Percentiles rank a stretch among this genome's conserved stretches.
Conservation (phyloP, 2,329 filamentous ascomycete species). For the Colletotrichum echinochloae region DNA sequence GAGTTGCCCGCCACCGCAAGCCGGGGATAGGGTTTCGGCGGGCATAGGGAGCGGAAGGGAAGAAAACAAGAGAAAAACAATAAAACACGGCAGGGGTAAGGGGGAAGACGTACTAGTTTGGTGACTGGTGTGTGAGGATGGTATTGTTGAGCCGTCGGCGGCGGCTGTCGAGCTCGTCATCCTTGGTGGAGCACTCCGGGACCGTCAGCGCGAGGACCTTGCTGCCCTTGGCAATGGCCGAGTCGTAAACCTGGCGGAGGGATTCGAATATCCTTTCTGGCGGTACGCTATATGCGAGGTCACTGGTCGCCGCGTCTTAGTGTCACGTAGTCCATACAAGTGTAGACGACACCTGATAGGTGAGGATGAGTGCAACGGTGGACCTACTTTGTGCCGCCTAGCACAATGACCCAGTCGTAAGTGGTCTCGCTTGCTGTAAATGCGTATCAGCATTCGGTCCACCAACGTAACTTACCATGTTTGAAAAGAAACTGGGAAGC, state of each 20-base stretch:
- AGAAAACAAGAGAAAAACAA: not conserved
- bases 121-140: slow-evolving; percentile 62
- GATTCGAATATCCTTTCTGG: slow-evolving; percentile 59
- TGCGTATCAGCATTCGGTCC: slow-evolving; percentile 21
- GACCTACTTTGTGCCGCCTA: slow-evolving; percentile 72
- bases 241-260: slow-evolving; percentile 63
- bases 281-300: slow-evolving; percentile 58
- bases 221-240: slow-evolving; percentile 60
- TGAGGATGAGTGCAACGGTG: not conserved
- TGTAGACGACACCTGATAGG: not conserved
- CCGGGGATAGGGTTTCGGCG: too few species aligned
- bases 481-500: not conserved
- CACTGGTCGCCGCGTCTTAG: slow-evolving; percentile 50
- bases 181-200: slow-evolving; percentile 60
- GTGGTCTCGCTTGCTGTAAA: slow-evolving; percentile 38
- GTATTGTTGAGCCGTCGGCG: slow-evolving; percentile 63
- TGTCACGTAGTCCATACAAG: not conserved
- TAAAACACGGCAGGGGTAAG: not conserved
- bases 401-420: slow-evolving; percentile 72
- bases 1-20: too few species aligned
- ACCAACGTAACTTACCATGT: not conserved
- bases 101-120: slow-evolving; percentile 62
- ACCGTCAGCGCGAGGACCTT: slow-evolving; percentile 74
- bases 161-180: slow-evolving; percentile 47
- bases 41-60: not conserved